Base-by-base conservation (phyloP, 768 basidiomycete genomes). In the Lentinula boryana region DNA sequence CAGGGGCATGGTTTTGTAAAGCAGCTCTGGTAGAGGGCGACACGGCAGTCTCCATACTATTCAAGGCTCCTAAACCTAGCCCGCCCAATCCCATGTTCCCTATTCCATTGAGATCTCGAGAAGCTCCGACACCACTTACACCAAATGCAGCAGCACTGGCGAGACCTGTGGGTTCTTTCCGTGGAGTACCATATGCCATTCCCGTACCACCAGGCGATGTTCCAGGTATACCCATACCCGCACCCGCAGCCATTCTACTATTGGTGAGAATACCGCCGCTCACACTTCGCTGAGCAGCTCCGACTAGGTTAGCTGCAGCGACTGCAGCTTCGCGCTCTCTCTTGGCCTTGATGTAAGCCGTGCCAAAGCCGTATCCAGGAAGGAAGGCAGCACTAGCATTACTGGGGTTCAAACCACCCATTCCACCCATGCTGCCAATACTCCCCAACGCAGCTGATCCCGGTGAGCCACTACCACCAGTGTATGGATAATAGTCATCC, bases 351-450 rank as follows among this genome's bases (percentile, higher is more conserved):
- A 83, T 72, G 63, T 89, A 90, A 64, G 85, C 83, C 38, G 81
- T 80, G 63, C 88, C 87, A 41, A 89, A 72, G 8, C 87, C 82
- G 44, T 89, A 72, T 12, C 87, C 82, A 1, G 89, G 88, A 9
- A 93, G 76, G 76, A 93, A 93, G 8, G 91, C 91, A 1, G 88
- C 90, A 38, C 87, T 89, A 2, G 91, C 89, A 67, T 93, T 92
- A 54, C 87, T 88, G 0, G 89, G 89, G 43, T 80, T 77, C 63
- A 86, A 76, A 35, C 33, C 40, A 36, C 33, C 53, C 72, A 80
- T 78, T 3, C 72, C 69, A 15, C 50, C 53, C 15, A 54, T 8
- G 31, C 21, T 23, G 13, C 33, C 53, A 71, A 80, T 78, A 2
- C 72, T 68, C 15, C 32, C 53, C 16, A 54, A 35, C 8, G 58